phyloP scores from a whole-genome alignment of 2,329 filamentous ascomycete species.

The Trichoderma sp. region DNA sequence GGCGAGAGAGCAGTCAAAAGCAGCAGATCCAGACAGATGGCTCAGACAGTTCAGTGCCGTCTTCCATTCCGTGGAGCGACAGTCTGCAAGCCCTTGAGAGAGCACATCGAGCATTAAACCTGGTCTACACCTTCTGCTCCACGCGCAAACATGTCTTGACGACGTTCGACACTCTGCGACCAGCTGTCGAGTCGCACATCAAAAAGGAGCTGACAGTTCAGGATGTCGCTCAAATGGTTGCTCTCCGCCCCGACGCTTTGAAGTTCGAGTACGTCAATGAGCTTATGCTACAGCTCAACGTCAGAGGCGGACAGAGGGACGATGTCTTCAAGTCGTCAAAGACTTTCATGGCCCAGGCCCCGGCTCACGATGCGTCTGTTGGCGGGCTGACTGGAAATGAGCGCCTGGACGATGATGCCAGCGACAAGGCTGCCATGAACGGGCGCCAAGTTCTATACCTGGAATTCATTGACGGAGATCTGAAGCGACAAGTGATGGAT shows the following conservation, averaged over 20 bases:
- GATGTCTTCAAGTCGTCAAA: slow-evolving; percentile 58
- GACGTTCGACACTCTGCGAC: slow-evolving; percentile 85
- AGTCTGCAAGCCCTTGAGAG: slow-evolving; percentile 72
- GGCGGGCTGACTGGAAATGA: slow-evolving; percentile 58
- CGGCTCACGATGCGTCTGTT: slow-evolving; percentile 58
- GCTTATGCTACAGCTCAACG: slow-evolving; percentile 76
- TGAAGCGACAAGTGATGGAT: slow-evolving; percentile 76
- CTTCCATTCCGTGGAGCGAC: slow-evolving; percentile 67
- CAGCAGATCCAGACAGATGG: neutral
- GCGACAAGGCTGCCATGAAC: slow-evolving; percentile 31
- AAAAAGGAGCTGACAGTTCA: slow-evolving; percentile 69
- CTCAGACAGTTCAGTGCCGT: slow-evolving; percentile 34
- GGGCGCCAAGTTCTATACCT: slow-evolving; percentile 78
- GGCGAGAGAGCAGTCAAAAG: neutral
- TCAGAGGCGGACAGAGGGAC: slow-evolving; percentile 68
- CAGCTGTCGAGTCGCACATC: slow-evolving; percentile 81
- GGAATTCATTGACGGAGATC: slow-evolving; percentile 88
- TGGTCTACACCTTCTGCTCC: slow-evolving; percentile 94
- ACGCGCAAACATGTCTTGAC: slow-evolving; percentile 90
- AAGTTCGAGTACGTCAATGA: slow-evolving; percentile 88
- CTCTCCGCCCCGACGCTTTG: slow-evolving; percentile 74
- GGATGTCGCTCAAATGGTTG: slow-evolving; percentile 81
- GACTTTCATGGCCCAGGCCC: slow-evolving; percentile 54
- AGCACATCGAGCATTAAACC: slow-evolving; percentile 81
- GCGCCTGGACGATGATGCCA: slow-evolving; percentile 39